Conservation (phyloP, 176 grass and related monocot species). For the Oryza rufipogon region DNA sequence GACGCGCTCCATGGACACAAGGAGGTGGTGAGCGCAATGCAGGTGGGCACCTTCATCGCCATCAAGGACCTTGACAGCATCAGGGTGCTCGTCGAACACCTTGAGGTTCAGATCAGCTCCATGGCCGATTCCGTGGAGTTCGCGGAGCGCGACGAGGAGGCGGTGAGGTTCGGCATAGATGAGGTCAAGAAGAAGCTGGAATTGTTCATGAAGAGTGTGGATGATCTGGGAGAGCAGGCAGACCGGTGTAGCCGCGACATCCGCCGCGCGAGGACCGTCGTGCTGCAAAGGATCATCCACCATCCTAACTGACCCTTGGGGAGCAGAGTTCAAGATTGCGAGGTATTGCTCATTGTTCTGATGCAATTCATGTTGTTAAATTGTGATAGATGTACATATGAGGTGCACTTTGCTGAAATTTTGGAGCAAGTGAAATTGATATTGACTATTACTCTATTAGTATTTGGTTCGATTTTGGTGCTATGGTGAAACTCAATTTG, state of each 20-base stretch:
- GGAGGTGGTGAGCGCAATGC: conserved; percentile 44
- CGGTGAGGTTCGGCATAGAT: conserved; percentile 43
- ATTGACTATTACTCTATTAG: neutral
- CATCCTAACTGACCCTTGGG: conserved; percentile 43
- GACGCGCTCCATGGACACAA: conserved; percentile 39
- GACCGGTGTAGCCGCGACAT: conserved; percentile 63
- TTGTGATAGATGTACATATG: conserved; percentile 7
- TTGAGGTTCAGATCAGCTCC: conserved; percentile 46
- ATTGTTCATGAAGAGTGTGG: conserved; percentile 58
- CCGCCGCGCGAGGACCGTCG: conserved; percentile 47
- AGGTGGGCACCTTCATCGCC: conserved; percentile 43
- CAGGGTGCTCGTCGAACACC: conserved; percentile 44
- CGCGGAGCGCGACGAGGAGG: conserved; percentile 43
- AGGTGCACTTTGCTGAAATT: neutral
- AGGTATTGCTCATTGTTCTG: neutral
- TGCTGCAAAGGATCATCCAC: conserved; percentile 64
- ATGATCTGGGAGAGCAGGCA: conserved; percentile 53
- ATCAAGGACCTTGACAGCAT: conserved; percentile 61
- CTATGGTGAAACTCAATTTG: neutral
- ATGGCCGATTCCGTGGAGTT: conserved; percentile 46
- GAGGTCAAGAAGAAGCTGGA: conserved; percentile 64
- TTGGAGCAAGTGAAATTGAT: neutral
- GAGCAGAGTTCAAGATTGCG: neutral
- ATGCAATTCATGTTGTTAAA: neutral
- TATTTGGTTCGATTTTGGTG: neutral